Percentiles rank a stretch among this genome's conserved stretches.
Evolutionary conservation across 306 rosid genomes (phyloP).

Genomic region (Heteromeles arbutifolia): DNA sequence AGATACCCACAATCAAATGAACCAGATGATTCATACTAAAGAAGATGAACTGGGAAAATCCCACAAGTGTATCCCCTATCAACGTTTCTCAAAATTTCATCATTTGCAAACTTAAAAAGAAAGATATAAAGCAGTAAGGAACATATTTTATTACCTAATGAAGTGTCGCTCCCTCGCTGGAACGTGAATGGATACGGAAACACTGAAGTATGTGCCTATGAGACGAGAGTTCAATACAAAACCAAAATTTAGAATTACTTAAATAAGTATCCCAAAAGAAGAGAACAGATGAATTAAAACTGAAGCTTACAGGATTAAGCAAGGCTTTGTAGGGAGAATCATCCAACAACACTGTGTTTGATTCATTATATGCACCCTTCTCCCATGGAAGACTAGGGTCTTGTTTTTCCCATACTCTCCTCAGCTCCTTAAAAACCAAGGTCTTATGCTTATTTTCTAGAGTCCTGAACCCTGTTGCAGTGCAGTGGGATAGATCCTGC

Average conservation of each 20-base stretch:
- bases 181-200: slow-evolving; percentile 52
- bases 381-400: slow-evolving; percentile 76
- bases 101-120: background rate
- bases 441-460: slow-evolving; percentile 52
- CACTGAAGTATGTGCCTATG: slow-evolving; percentile 48
- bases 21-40: background rate
- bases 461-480: slow-evolving; percentile 46
- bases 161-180: slow-evolving; percentile 35
- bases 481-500: slow-evolving; percentile 62
- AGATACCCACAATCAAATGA: background rate
- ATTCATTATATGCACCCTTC: slow-evolving; percentile 53
- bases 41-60: background rate
- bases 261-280: background rate
- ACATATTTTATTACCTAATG: slow-evolving; percentile 48
- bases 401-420: slow-evolving; percentile 69
- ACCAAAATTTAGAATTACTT: background rate
- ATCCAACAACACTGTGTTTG: slow-evolving; percentile 73
- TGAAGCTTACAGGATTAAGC: slow-evolving; percentile 61
- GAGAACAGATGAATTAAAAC: background rate
- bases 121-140: background rate
- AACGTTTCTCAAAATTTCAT: background rate
- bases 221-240: slow-evolving; percentile 18
- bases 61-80: background rate
- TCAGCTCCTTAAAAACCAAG: slow-evolving; percentile 72
- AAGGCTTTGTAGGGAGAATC: slow-evolving; percentile 88